Evolutionary conservation across 805 yeast species (phyloP).

Genomic region (Pichia membranifaciens): DNA sequence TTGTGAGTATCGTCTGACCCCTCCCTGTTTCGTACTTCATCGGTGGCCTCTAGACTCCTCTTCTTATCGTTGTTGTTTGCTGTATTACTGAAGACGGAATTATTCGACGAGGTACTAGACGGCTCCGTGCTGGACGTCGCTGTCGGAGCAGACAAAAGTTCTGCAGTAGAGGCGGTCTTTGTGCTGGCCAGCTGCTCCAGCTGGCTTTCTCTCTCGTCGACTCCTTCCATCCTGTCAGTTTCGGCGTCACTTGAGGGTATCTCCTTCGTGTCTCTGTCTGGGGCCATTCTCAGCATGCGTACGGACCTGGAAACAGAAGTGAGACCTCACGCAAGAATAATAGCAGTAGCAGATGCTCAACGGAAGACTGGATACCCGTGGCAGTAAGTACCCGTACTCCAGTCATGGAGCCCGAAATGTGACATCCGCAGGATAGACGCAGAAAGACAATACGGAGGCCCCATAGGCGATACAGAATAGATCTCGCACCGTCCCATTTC

Average conservation of each 20-base stretch:
- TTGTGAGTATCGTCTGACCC: neutral
- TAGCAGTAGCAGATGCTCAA: too few species aligned
- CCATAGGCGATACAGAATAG: neutral
- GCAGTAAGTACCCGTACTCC: too few species aligned
- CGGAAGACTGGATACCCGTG: too few species aligned
- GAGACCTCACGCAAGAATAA: neutral
- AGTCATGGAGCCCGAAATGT: too few species aligned
- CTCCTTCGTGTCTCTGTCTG: conserved; percentile 1
- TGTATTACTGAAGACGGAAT: neutral
- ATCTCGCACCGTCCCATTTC: neutral
- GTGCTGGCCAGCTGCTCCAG: conserved; percentile 34
- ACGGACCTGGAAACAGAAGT: too few species aligned
- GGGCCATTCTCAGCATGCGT: neutral
- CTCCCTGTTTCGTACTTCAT: neutral
- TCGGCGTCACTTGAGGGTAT: conserved; percentile 70
- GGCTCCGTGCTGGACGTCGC: too few species aligned
- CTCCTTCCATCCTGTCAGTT: conserved; percentile 72
- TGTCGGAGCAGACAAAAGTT: too few species aligned
- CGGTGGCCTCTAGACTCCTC: conserved; percentile 29
- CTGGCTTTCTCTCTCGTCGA: conserved; percentile 49
- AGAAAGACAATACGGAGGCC: too few species aligned
- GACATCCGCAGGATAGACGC: too few species aligned
- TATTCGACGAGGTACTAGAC: too few species aligned
- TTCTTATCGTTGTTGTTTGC: conserved; percentile 18
- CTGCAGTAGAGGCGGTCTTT: too few species aligned